Evolutionary conservation across 2,329 filamentous ascomycete species (phyloP), one percentile per base, ranked within the genome.

Genomic region (Cladosporium sp.): DNA sequence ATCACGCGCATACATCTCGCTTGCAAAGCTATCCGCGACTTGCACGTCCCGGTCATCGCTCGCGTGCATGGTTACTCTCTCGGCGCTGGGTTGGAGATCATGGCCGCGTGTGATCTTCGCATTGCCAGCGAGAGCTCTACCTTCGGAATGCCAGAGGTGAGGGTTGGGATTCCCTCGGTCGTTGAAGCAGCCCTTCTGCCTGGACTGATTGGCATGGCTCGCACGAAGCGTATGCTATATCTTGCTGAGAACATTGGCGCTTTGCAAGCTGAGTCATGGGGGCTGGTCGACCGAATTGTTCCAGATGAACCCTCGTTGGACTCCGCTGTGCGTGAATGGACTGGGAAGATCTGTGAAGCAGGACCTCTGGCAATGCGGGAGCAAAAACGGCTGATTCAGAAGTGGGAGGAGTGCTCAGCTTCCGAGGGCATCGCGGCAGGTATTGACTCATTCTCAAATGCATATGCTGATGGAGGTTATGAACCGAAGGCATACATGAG

Each of bases 81-180:
- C 17, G 70, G 69, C 2, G 69, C 67, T 2, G 68, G 69, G 1
- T 54, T 71, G 20, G 64, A 69, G 41, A 55, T 71, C 22, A 59
- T 61, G 20, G 67, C 64, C 3, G 58, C 65, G 7, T 70, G 69
- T 43, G 70, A 71, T 54, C 52, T 71, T 34, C 59, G 68, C 15
- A 58, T 71, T 24, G 68, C 67, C 1, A 68, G 63, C 9, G 45
- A 50, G 37, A 51, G 54, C 17, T 64, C 64, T 7, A 54, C 59
- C 3, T 69, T 72, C 54, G 68, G 63, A 1, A 72, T 72, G 69
- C 69, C 70, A 1, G 69, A 71, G 55, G 67, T 70, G 11, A 58
- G 54, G 27, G 58, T 71, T 12, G 69, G 68, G 0, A 64, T 71
- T 3, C 69, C 69, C 2, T 67, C 64, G 29, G 69, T 71, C 1